These are phyloP conservation scores for Plicaturopsis crispa DNA, from an alignment of 768 basidiomycete genomes.

Conservation along the genomic window DNA sequence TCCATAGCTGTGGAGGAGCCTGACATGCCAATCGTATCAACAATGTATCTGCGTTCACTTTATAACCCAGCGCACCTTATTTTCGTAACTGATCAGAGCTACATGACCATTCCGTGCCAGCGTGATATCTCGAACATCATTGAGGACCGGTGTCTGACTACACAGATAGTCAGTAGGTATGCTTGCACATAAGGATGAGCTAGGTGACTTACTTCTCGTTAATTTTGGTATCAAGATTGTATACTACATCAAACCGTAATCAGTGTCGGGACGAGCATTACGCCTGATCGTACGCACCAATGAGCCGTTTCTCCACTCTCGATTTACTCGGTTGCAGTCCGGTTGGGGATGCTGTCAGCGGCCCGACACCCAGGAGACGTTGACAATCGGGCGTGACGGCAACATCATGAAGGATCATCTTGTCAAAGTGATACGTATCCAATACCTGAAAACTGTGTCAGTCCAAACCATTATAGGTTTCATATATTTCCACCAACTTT, in stretches of 20 bases:
- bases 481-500: slow-evolving; percentile 27
- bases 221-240: slow-evolving; percentile 55
- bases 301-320: slow-evolving; percentile 62
- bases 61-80: slow-evolving; percentile 42
- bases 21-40: no score
- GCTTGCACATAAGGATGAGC: slow-evolving; percentile 1
- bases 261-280: background rate
- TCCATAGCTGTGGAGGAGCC: slow-evolving; percentile 78
- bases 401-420: slow-evolving; percentile 62
- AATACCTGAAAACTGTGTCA: slow-evolving; percentile 29
- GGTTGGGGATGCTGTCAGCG: slow-evolving; percentile 51
- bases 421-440: slow-evolving; percentile 49
- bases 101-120: slow-evolving; percentile 51
- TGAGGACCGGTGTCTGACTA: slow-evolving; percentile 66
- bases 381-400: slow-evolving; percentile 60
- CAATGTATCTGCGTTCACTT: no score
- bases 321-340: slow-evolving; percentile 67
- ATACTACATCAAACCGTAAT: slow-evolving; percentile 32
- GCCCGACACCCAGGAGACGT: slow-evolving; percentile 62
- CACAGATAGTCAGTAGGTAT: slow-evolving; percentile 4
- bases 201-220: slow-evolving; percentile 51
- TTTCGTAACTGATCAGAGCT: slow-evolving; percentile 68
- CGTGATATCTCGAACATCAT: slow-evolving; percentile 67
- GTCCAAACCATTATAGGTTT: background rate
- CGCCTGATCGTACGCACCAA: slow-evolving; percentile 50